Percentiles rank a stretch among this genome's conserved stretches.
Conservation (phyloP, 495 filamentous ascomycete species). For the Penicillium coffeae region DNA sequence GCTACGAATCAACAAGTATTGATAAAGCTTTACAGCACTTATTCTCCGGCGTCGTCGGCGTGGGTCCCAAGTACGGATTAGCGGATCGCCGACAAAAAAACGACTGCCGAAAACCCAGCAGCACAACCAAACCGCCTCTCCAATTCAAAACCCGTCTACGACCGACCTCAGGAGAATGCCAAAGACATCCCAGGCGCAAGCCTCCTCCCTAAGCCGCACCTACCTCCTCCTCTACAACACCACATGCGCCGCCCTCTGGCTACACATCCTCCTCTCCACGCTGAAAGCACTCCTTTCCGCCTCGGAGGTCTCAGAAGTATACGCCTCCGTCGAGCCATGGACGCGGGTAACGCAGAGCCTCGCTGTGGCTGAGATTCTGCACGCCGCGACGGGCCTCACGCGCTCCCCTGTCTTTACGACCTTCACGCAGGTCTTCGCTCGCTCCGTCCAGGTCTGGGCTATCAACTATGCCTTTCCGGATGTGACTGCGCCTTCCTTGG, state of each 20-base stretch:
- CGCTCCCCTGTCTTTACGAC: slow-evolving; percentile 52
- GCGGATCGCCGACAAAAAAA: too few relatives aligned
- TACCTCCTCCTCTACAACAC: slow-evolving; percentile 76
- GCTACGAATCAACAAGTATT: too few relatives aligned
- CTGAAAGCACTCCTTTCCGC: slow-evolving; percentile 6
- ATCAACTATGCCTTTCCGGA: slow-evolving; percentile 42
- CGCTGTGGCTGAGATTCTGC: slow-evolving; percentile 28
- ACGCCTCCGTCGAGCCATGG: slow-evolving; percentile 27
- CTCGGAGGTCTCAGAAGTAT: slow-evolving; percentile 11
- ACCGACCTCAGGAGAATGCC: too few relatives aligned
- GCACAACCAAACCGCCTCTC: neutral
- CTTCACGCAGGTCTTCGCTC: slow-evolving; percentile 49
- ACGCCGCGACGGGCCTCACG: slow-evolving; percentile 52
- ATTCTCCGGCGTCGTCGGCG: too few relatives aligned
- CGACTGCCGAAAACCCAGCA: neutral
- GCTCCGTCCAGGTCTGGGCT: slow-evolving; percentile 52
- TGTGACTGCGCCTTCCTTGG: slow-evolving; percentile 24
- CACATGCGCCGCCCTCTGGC: slow-evolving; percentile 64
- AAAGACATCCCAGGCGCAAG: slow-evolving; percentile 3
- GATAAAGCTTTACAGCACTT: too few relatives aligned
- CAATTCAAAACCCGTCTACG: too few relatives aligned
- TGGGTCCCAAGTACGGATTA: too few relatives aligned
- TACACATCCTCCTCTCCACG: slow-evolving; percentile 33
- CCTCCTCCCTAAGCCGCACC: slow-evolving; percentile 1
- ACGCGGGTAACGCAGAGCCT: slow-evolving; percentile 28